These are phyloP conservation scores for Euphrasia confusa DNA, from an alignment of 257 asterid genomes.

Conservation along the genomic window DNA sequence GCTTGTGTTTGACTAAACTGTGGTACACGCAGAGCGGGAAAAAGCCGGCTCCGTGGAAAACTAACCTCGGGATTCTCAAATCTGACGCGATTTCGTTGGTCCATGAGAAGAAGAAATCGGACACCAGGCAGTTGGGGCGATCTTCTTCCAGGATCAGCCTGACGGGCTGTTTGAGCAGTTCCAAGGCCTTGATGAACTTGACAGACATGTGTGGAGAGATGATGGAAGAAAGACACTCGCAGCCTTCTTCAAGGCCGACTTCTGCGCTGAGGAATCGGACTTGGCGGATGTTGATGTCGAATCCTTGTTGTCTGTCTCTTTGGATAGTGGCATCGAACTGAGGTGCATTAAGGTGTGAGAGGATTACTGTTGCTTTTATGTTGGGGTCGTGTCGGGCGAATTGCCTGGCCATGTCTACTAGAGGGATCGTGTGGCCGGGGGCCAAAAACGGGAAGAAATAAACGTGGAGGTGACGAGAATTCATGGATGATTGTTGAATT, in stretches of 20 bases:
- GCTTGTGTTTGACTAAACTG: neutral
- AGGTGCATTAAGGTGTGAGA: neutral
- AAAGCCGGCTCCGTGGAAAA: neutral
- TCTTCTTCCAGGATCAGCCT: neutral
- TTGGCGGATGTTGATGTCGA: neutral
- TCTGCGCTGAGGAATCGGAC: neutral
- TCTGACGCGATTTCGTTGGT: neutral
- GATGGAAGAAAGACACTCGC: neutral
- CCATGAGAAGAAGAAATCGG: neutral
- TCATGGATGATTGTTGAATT: neutral
- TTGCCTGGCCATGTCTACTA: conserved; percentile 2
- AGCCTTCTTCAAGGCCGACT: conserved; percentile 6
- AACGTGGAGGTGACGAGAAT: neutral
- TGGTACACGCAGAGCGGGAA: neutral
- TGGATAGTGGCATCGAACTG: neutral
- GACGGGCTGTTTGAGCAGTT: neutral
- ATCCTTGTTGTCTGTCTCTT: neutral
- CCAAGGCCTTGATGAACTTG: neutral
- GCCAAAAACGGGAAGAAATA: conserved; percentile 5
- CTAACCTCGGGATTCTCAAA: neutral
- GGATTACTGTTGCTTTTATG: neutral
- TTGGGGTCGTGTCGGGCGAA: neutral
- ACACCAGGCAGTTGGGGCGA: neutral
- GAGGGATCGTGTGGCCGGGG: conserved; percentile 7
- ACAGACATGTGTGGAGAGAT: neutral